These are phyloP conservation scores for Durotheca rogersii DNA, from an alignment of 495 filamentous ascomycete species.

Conservation along the genomic window DNA sequence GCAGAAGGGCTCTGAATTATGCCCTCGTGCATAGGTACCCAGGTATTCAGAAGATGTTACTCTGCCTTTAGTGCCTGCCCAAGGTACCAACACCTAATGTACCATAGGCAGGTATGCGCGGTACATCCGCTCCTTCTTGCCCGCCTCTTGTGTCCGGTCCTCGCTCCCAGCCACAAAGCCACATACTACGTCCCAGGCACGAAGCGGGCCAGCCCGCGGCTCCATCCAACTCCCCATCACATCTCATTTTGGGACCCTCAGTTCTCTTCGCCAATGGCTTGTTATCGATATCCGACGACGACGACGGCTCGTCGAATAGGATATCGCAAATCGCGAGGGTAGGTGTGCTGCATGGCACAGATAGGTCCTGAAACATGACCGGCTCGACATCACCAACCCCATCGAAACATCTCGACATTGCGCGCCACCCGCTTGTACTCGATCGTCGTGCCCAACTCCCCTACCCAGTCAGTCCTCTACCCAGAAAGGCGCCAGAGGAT, in stretches of 20 bases:
- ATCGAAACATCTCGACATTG: slow-evolving; percentile 25
- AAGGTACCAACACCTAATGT: not conserved
- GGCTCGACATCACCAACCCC: slow-evolving; percentile 19
- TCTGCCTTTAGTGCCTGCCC: no score
- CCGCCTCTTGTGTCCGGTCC: no score
- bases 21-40: no score
- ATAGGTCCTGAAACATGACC: slow-evolving; percentile 24
- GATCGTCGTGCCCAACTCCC: slow-evolving; percentile 10
- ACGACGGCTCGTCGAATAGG: slow-evolving; percentile 7
- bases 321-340: no score
- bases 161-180: not conserved
- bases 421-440: slow-evolving; percentile 9
- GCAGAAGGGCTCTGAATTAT: no score
- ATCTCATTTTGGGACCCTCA: no score
- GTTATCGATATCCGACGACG: slow-evolving; percentile 21
- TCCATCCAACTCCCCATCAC: not conserved
- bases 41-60: no score
- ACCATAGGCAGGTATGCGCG: no score
- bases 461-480: slow-evolving; percentile 24
- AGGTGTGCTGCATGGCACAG: slow-evolving; percentile 6
- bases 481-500: no score
- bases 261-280: not conserved
- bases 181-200: not conserved
- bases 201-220: no score
- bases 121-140: no score